These are phyloP conservation scores for Lepidium campestre DNA, from an alignment of 441 rosid species.

Conservation along the genomic window DNA sequence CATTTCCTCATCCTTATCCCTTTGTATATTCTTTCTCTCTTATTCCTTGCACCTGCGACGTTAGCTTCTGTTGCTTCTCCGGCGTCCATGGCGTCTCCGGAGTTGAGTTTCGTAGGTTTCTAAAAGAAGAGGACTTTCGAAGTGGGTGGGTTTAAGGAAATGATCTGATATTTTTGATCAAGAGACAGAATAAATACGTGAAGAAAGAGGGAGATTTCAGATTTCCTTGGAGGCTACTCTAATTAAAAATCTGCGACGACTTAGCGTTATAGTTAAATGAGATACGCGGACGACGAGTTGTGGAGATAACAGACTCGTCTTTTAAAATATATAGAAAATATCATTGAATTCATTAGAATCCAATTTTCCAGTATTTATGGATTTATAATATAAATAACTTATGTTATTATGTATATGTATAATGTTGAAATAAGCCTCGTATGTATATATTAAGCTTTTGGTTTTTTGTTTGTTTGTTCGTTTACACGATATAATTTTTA, in stretches of 20 bases:
- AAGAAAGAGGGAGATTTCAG: not conserved
- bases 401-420: too few species aligned
- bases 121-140: not conserved
- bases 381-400: too few species aligned
- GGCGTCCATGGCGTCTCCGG: slow-evolving; percentile 3
- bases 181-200: not conserved
- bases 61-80: not conserved
- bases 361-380: too few species aligned
- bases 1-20: slow-evolving; percentile 92
- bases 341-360: too few species aligned
- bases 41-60: slow-evolving; percentile 3
- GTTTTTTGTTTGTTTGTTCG: too few species aligned
- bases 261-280: too few species aligned
- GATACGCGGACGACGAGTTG: too few species aligned
- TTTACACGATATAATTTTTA: too few species aligned
- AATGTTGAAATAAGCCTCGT: too few species aligned
- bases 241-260: slow-evolving; percentile 5
- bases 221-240: slow-evolving; percentile 7
- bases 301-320: too few species aligned
- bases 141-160: not conserved
- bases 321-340: too few species aligned
- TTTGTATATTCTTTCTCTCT: slow-evolving; percentile 57
- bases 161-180: not conserved
- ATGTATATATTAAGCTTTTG: too few species aligned
- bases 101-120: not conserved